These are phyloP conservation scores for Calonectria hawksworthii DNA, from an alignment of 2,329 filamentous ascomycete genomes.

Conservation along the genomic window DNA sequence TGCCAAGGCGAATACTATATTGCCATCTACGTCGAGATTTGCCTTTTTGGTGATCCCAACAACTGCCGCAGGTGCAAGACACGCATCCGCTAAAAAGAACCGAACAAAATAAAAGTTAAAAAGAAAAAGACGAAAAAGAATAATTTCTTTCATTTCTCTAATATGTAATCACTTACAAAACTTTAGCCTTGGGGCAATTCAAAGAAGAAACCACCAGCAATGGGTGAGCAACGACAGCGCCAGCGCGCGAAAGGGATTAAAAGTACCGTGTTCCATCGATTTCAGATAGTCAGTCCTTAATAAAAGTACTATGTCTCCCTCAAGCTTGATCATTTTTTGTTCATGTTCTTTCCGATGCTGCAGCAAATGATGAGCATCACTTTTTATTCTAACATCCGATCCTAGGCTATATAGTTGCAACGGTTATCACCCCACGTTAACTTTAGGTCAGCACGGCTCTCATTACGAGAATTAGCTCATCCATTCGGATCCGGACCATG, in stretches of 20 bases:
- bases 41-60: slow-evolving; percentile 29
- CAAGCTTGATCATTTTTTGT: background rate
- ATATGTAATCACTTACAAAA: background rate
- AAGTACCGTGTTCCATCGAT: slow-evolving; percentile 16
- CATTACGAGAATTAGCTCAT: background rate
- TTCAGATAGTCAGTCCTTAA: slow-evolving; percentile 26
- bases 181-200: background rate
- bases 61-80: slow-evolving; percentile 27
- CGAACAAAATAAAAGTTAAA: background rate
- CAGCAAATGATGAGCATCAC: background rate
- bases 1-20: slow-evolving; percentile 42
- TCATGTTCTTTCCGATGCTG: background rate
- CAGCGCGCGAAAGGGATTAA: background rate
- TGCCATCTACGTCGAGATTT: slow-evolving; percentile 43
- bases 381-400: background rate
- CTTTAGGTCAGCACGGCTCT: background rate
- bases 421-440: background rate
- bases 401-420: background rate
- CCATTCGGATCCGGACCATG: background rate
- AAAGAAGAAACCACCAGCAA: background rate
- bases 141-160: background rate
- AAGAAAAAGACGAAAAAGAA: background rate
- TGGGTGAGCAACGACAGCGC: background rate
- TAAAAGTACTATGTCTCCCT: slow-evolving; percentile 20
- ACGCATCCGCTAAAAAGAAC: background rate